A percentile compares a stretch with the other conserved stretches of the same genome.
Conservation (phyloP, 441 rosid genomes). For the Erodium chrysanthum region DNA sequence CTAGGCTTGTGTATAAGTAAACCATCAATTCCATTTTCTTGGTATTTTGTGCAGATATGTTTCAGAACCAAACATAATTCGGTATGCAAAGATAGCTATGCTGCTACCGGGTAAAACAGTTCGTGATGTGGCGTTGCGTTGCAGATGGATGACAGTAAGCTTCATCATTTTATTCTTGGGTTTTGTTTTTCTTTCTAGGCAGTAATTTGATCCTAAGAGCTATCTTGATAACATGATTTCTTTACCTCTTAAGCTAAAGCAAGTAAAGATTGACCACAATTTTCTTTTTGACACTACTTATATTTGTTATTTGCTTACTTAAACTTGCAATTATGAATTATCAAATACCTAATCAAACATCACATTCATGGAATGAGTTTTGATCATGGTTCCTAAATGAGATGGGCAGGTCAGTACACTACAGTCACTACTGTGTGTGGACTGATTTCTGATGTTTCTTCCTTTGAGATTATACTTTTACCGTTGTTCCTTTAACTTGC, state of each 20-base stretch:
- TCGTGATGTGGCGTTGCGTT: constrained; percentile 26
- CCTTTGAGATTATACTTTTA: too few relatives aligned
- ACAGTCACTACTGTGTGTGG: background rate
- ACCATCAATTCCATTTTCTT: background rate
- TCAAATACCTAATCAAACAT: too few relatives aligned
- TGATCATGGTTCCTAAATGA: background rate
- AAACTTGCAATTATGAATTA: background rate
- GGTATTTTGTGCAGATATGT: constrained; percentile 16
- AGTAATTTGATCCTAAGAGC: background rate
- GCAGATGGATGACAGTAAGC: constrained; percentile 28
- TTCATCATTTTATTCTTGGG: background rate
- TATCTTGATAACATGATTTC: background rate
- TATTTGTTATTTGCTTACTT: background rate
- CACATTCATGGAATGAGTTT: background rate
- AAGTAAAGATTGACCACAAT: background rate
- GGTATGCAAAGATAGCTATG: constrained; percentile 26
- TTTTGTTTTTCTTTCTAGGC: background rate
- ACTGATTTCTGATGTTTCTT: background rate
- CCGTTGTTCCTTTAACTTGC: background rate
- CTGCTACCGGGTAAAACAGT: constrained; percentile 23
- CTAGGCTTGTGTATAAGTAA: background rate
- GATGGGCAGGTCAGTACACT: background rate
- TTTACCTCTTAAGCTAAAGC: background rate
- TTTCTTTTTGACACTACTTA: background rate
- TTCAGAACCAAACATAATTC: constrained; percentile 20